phyloP scores from a whole-genome alignment of 768 basidiomycete species.

The Agaricus subrufescens region DNA sequence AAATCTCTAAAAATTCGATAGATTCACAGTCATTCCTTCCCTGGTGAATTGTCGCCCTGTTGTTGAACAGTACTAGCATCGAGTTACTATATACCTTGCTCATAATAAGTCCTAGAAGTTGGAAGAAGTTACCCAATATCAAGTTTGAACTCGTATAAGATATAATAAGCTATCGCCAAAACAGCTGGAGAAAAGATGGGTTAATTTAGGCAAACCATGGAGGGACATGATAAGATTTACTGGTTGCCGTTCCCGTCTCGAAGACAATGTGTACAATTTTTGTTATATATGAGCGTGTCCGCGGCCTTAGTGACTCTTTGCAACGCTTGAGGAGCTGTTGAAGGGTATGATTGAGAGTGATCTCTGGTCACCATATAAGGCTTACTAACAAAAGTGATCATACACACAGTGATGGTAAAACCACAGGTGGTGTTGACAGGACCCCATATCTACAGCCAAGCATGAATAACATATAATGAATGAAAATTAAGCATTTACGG shows the following conservation, averaged over 20 bases:
- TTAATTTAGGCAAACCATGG: neutral
- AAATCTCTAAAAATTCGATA: neutral
- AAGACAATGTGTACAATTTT: neutral
- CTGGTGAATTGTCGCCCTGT: neutral
- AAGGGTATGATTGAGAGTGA: neutral
- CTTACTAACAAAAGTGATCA: neutral
- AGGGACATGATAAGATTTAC: neutral
- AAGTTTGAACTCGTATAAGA: neutral
- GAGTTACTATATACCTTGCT: neutral
- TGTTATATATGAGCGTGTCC: neutral
- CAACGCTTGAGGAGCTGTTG: neutral
- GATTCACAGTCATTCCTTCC: neutral
- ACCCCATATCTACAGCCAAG: neutral
- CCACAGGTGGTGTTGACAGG: neutral
- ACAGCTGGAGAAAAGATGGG: neutral
- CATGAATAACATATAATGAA: neutral
- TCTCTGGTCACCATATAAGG: neutral
- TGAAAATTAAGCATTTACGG: neutral
- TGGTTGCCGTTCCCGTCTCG: neutral
- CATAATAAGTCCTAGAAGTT: neutral
- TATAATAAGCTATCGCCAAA: neutral
- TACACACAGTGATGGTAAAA: neutral
- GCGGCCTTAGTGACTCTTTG: neutral
- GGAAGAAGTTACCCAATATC: no score
- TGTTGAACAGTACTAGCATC: neutral